phyloP scores from a whole-genome alignment of 768 basidiomycete species.

The Hypsizygus marmoreus region DNA sequence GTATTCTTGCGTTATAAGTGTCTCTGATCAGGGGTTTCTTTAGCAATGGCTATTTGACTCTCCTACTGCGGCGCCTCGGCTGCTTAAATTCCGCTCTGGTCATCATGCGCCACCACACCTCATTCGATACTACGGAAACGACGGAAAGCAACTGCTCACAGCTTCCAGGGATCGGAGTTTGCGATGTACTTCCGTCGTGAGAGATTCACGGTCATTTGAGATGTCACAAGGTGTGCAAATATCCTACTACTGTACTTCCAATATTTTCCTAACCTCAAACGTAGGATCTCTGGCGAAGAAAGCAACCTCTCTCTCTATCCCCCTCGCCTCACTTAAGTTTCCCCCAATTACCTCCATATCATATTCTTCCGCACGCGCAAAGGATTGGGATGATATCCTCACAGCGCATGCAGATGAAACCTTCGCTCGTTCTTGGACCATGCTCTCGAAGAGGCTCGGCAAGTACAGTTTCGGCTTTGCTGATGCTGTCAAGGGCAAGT shows the following conservation, averaged over 20 bases:
- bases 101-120: conserved; percentile 90
- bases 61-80: conserved; percentile 78
- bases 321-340: conserved; percentile 81
- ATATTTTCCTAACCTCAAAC: neutral
- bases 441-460: conserved; percentile 79
- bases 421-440: conserved; percentile 86
- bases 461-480: conserved; percentile 68
- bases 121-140: conserved; percentile 94
- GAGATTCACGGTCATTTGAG: conserved; percentile 94
- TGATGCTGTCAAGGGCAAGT: conserved; percentile 51
- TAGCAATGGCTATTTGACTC: conserved; percentile 99
- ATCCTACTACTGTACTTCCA: neutral
- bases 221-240: conserved; percentile 78
- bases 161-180: conserved; percentile 88
- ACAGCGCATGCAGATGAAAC: conserved; percentile 87
- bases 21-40: neutral
- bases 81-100: conserved; percentile 91
- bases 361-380: conserved; percentile 76
- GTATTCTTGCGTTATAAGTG: neutral
- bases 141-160: conserved; percentile 92
- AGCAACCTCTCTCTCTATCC: conserved; percentile 74
- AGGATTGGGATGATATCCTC: conserved; percentile 97
- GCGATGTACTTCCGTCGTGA: conserved; percentile 87
- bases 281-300: conserved; percentile 83
- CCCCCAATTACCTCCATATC: conserved; percentile 78